Evolutionary conservation across 2,329 filamentous ascomycete genomes (phyloP), one percentile per base, ranked within the genome.

Genomic region (Chrysoporthe cubensis): DNA sequence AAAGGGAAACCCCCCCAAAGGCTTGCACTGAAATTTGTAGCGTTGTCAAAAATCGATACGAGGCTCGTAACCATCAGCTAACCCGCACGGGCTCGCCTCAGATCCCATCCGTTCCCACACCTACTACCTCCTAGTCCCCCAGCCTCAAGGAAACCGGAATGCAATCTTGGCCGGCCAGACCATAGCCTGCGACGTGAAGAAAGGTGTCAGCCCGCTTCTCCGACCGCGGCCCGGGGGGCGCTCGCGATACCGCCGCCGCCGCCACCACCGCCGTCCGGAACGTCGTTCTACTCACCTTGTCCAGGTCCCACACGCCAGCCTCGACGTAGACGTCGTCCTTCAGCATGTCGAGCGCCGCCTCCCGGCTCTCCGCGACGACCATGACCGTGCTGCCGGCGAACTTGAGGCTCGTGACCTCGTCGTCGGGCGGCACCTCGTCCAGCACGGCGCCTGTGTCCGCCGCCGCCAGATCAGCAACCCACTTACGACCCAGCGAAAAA

Each of bases 281-380:
- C 26, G 26, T 26, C 26, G 26, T 2, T 26, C 26, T 26, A 26
- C 77, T 74, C 70, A 87, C 87, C 73, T 91, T 91, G 46, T 89
- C 86, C 68, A 91, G 76, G 81, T 97, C 92, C 94, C 94, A 97
- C 9, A 96, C 93, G 0, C 89, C 92, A 56, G 79, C 83, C 69
- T 80, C 84, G 11, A 84, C 82, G 79, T 97, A 97, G 11, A 94
- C 81, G 80, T 97, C 94, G 61, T 87, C 84, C 77, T 86, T 87
- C 59, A 97, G 77, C 63, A 85, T 75, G 73, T 90, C 85, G 52
- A 90, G 76, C 2, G 92, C 87, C 76, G 93, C 90, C 71, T 94
- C 90, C 73, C 85, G 88, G 9, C 85, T 89, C 70, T 87, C 85
- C 8, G 91, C 93, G 42, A 86, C 78, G 50, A 87, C 82, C 40